These are phyloP conservation scores for Xylaria sp. DNA, from an alignment of 2,329 filamentous ascomycete genomes.

Conservation along the genomic window DNA sequence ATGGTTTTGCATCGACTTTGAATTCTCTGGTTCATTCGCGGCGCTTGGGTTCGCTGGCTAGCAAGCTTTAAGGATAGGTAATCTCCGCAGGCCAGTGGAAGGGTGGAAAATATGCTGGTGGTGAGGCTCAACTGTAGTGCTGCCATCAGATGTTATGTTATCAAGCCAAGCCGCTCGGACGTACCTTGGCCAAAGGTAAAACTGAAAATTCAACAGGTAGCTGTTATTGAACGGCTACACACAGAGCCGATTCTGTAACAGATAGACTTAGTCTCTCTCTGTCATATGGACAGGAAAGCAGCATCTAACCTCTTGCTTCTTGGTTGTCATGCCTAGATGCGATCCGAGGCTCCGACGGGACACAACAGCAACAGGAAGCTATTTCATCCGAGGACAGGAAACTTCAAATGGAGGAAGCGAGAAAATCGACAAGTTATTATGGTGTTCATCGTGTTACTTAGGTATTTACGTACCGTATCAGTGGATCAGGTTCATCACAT, in stretches of 20 bases:
- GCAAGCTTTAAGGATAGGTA: not conserved
- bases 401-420: not conserved
- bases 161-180: no score
- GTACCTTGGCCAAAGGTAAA: not conserved
- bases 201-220: not conserved
- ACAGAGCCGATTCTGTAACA: not conserved
- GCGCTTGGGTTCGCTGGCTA: not conserved
- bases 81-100: not conserved
- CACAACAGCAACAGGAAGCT: not conserved
- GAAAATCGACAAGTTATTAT: conserved; percentile 2
- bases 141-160: not conserved
- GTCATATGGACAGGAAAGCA: not conserved
- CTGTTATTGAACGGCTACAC: not conserved
- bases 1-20: not conserved
- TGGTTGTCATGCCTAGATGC: not conserved
- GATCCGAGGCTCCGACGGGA: not conserved
- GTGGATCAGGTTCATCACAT: conserved; percentile 1
- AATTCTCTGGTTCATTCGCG: not conserved
- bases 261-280: not conserved
- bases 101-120: not conserved
- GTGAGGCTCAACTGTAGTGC: not conserved
- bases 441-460: conserved; percentile 10
- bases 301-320: not conserved
- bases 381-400: not conserved
- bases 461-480: not conserved